Evolutionary conservation across 75 land plant genomes (phyloP).

Genomic region (Picea glauca): DNA sequence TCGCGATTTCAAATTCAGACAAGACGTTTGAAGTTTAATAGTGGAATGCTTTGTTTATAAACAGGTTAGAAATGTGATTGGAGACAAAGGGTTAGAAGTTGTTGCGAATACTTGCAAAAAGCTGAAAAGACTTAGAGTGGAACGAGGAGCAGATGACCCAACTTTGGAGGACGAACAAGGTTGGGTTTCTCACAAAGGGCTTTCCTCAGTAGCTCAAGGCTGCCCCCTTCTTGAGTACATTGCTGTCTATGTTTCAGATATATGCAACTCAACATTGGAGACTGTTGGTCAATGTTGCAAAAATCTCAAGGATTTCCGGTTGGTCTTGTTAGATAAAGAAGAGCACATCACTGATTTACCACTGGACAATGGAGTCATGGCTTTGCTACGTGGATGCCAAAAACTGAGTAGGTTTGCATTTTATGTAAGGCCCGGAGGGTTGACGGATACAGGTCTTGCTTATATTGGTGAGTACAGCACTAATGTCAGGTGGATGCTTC

Average conservation of each 20-base stretch:
- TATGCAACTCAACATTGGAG: slow-evolving; percentile 33
- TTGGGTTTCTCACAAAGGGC: slow-evolving; percentile 32
- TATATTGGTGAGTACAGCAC: slow-evolving; percentile 31
- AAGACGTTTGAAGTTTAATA: too few relatives aligned
- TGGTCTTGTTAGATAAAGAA: slow-evolving; percentile 19
- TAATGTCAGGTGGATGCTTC: slow-evolving; percentile 36
- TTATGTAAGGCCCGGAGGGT: slow-evolving; percentile 31
- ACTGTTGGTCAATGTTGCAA: slow-evolving; percentile 32
- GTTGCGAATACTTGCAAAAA: slow-evolving; percentile 28
- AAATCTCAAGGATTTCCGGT: slow-evolving; percentile 32
- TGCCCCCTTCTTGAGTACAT: slow-evolving; percentile 32
- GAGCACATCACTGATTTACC: slow-evolving; percentile 23
- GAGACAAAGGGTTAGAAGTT: slow-evolving; percentile 33
- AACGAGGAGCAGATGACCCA: slow-evolving; percentile 26
- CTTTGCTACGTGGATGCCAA: slow-evolving; percentile 27
- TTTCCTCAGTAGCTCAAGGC: slow-evolving; percentile 29
- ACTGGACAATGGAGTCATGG: slow-evolving; percentile 30
- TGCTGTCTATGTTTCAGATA: slow-evolving; percentile 39
- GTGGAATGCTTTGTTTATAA: too few relatives aligned
- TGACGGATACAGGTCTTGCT: slow-evolving; percentile 30
- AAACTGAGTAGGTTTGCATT: slow-evolving; percentile 30
- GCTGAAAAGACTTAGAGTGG: slow-evolving; percentile 38
- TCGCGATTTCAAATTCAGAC: too few relatives aligned
- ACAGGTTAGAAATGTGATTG: slow-evolving; percentile 36
- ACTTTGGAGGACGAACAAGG: slow-evolving; percentile 18